Percentiles rank a stretch among this genome's conserved stretches.
These are phyloP conservation scores for Phlegmacium glaucopus DNA, from an alignment of 768 basidiomycete genomes.

Conservation along the genomic window DNA sequence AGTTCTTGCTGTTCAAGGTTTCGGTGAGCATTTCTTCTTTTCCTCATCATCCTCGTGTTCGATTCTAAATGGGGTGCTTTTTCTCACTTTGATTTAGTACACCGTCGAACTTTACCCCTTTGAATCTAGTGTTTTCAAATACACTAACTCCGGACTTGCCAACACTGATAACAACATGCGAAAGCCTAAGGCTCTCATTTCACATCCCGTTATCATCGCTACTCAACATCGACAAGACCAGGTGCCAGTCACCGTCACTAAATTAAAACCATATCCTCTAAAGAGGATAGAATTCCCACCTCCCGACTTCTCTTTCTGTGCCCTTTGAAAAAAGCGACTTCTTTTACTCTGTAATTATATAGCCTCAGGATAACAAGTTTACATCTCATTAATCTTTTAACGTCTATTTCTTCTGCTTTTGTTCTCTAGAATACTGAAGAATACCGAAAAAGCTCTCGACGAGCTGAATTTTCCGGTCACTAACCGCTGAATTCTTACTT, in stretches of 20 bases:
- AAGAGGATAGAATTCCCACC: conserved; percentile 3
- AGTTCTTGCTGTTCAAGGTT: conserved; percentile 23
- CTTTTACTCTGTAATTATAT: too few relatives aligned
- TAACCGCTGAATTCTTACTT: too few relatives aligned
- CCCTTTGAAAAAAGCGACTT: too few relatives aligned
- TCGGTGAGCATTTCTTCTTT: conserved; percentile 16
- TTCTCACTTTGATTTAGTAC: conserved; percentile 12
- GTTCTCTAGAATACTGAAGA: too few relatives aligned
- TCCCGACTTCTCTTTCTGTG: too few relatives aligned
- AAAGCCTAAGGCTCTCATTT: conserved; percentile 14
- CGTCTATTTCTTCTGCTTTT: background rate
- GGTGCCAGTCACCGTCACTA: conserved; percentile 17
- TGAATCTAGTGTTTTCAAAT: conserved; percentile 16
- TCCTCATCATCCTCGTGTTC: background rate
- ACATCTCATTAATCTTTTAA: background rate
- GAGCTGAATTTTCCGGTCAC: too few relatives aligned
- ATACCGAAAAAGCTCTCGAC: too few relatives aligned
- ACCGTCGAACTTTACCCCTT: conserved; percentile 22
- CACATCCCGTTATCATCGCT: conserved; percentile 24
- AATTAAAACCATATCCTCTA: conserved; percentile 9
- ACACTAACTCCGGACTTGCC: background rate
- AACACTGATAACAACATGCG: background rate
- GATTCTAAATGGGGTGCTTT: background rate
- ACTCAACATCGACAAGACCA: conserved; percentile 24
- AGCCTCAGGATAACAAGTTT: too few relatives aligned